phyloP scores from a whole-genome alignment of 202 grass and related monocot species.

The Zoysia matrella region DNA sequence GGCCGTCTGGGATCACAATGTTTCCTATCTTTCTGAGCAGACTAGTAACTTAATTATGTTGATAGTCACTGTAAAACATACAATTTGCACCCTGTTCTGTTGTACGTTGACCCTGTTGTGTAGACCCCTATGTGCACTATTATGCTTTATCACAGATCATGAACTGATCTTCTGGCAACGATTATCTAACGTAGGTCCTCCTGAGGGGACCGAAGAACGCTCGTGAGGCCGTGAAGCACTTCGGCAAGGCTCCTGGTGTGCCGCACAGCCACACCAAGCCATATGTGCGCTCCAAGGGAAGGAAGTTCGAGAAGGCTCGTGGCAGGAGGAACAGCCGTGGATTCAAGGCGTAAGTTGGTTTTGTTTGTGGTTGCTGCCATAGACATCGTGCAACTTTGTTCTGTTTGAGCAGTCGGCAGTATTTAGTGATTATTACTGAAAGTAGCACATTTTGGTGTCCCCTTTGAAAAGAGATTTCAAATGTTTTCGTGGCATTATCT shows the following conservation, averaged over 20 bases:
- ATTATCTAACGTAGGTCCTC: conserved; percentile 44
- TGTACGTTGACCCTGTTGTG: too few relatives aligned
- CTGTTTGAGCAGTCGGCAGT: conserved; percentile 48
- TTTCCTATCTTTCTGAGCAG: conserved; percentile 60
- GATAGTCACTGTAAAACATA: background rate
- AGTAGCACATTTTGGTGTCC: conserved; percentile 29
- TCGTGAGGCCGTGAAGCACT: conserved; percentile 80
- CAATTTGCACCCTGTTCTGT: background rate
- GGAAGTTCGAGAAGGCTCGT: conserved; percentile 86
- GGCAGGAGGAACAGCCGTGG: conserved; percentile 85
- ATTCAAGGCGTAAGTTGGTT: conserved; percentile 64
- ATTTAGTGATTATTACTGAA: conserved; percentile 46
- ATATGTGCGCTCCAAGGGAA: conserved; percentile 78
- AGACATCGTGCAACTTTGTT: too few relatives aligned
- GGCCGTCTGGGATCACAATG: conserved; percentile 59
- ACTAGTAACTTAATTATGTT: background rate
- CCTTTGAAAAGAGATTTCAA: conserved; percentile 41
- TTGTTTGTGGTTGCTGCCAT: background rate
- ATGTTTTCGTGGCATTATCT: background rate
- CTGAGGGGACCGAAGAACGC: conserved; percentile 89
- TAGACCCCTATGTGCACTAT: too few relatives aligned
- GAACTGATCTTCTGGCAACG: background rate
- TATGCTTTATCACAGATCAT: background rate
- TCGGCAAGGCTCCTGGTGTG: conserved; percentile 83
- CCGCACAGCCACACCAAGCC: conserved; percentile 92